Conservation (phyloP, 805 yeast genomes). For the Metschnikowia shivogae region DNA sequence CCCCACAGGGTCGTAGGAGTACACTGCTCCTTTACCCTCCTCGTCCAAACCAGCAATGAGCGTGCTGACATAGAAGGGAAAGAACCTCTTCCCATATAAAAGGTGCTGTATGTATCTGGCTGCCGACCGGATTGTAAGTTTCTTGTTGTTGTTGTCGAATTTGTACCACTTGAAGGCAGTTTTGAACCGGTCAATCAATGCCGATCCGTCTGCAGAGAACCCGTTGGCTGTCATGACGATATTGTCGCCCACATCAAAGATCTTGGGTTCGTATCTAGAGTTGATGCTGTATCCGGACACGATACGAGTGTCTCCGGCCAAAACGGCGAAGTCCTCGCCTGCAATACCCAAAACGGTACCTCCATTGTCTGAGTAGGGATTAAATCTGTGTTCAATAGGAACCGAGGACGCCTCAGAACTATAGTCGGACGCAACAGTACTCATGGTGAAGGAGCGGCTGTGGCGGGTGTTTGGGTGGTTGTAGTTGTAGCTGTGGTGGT, state of each 20-base stretch:
- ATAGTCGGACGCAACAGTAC: constrained; percentile 19
- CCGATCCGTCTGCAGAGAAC: constrained; percentile 90
- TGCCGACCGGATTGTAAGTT: constrained; percentile 62
- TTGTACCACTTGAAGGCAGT: constrained; percentile 85
- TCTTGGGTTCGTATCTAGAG: constrained; percentile 87
- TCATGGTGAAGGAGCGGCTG: constrained; percentile 6
- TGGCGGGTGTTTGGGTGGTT: not conserved
- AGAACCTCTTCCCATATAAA: constrained; percentile 87
- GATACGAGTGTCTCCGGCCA: constrained; percentile 98
- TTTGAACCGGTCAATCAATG: constrained; percentile 71
- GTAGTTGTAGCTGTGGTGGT: not conserved
- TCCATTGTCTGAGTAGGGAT: constrained; percentile 93
- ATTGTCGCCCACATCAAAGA: constrained; percentile 84
- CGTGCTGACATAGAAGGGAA: constrained; percentile 96
- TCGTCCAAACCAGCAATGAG: constrained; percentile 90
- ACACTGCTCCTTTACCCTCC: constrained; percentile 90
- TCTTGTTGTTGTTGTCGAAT: constrained; percentile 73
- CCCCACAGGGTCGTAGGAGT: constrained; percentile 97
- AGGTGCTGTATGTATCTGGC: constrained; percentile 90
- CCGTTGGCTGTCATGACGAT: constrained; percentile 91
- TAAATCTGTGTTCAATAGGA: constrained; percentile 89
- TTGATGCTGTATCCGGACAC: constrained; percentile 91
- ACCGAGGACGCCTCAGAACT: constrained; percentile 19
- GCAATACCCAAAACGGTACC: constrained; percentile 98
- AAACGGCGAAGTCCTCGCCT: constrained; percentile 92